These are phyloP conservation scores for Lodderomyces orthopsilosis DNA, from an alignment of 1,139 yeast species.

Conservation along the genomic window DNA sequence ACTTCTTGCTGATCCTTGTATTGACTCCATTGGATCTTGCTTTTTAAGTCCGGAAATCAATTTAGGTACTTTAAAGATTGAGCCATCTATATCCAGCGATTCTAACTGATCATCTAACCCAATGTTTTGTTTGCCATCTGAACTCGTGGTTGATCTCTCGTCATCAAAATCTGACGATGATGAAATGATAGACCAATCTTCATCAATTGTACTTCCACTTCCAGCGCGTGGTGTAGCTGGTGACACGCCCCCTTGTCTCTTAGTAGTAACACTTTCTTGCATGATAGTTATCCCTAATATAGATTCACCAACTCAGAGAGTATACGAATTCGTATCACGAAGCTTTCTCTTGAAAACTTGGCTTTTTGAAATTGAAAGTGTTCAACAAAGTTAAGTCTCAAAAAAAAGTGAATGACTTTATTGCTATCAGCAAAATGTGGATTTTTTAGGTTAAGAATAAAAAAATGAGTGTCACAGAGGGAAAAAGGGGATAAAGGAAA, in stretches of 20 bases:
- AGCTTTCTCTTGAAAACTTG: too few relatives aligned
- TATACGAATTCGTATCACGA: too few relatives aligned
- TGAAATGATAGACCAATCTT: conserved; percentile 48
- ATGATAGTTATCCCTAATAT: background rate
- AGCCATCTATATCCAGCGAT: conserved; percentile 3
- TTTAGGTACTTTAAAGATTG: conserved; percentile 11
- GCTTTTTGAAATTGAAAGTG: too few relatives aligned
- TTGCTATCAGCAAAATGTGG: conserved; percentile 2
- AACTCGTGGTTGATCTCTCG: conserved; percentile 29
- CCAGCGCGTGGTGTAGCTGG: background rate
- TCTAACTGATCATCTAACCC: background rate
- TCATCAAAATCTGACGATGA: conserved; percentile 44
- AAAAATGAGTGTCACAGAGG: background rate
- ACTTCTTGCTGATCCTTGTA: background rate
- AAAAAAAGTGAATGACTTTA: background rate
- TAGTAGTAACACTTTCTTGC: background rate
- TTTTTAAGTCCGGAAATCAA: background rate
- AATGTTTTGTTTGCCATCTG: conserved; percentile 8
- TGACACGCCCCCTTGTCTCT: background rate
- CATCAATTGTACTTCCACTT: conserved; percentile 19
- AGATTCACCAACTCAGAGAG: background rate
- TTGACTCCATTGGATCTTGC: background rate
- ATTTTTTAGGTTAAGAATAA: background rate
- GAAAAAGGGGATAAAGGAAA: background rate
- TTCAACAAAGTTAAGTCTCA: too few relatives aligned